phyloP scores from a whole-genome alignment of 306 rosid species.

The Cucumis hystrix region DNA sequence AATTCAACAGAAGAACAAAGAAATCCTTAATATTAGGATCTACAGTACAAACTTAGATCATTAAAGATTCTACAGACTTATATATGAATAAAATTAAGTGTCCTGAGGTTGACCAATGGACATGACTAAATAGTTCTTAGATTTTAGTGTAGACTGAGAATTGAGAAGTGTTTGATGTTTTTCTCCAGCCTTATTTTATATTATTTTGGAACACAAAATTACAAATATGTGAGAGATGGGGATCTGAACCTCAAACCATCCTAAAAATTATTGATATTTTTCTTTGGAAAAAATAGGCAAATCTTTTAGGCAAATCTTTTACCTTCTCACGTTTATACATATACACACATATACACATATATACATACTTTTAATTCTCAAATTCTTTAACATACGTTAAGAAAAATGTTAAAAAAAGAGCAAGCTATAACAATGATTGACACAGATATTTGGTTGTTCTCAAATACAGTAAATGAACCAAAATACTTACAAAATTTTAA shows the following conservation, averaged over 20 bases:
- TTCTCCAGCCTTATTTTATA: background rate
- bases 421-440: too few relatives aligned
- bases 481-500: too few relatives aligned
- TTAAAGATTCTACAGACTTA: background rate
- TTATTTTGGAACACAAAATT: background rate
- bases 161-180: background rate
- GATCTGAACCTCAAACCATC: too few relatives aligned
- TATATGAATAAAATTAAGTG: background rate
- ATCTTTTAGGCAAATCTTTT: background rate
- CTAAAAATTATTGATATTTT: background rate
- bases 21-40: constrained; percentile 1
- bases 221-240: too few relatives aligned
- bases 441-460: too few relatives aligned
- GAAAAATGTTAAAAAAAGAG: background rate
- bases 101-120: background rate
- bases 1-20: background rate
- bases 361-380: background rate
- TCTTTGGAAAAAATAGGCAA: background rate
- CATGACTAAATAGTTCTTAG: background rate
- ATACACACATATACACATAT: background rate
- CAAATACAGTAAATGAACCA: too few relatives aligned
- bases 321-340: background rate
- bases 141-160: background rate
- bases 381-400: background rate
- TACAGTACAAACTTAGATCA: background rate